Evolutionary conservation across 2,329 filamentous ascomycete genomes (phyloP), one percentile per base, ranked within the genome.

Genomic region (Claviceps paspali): DNA sequence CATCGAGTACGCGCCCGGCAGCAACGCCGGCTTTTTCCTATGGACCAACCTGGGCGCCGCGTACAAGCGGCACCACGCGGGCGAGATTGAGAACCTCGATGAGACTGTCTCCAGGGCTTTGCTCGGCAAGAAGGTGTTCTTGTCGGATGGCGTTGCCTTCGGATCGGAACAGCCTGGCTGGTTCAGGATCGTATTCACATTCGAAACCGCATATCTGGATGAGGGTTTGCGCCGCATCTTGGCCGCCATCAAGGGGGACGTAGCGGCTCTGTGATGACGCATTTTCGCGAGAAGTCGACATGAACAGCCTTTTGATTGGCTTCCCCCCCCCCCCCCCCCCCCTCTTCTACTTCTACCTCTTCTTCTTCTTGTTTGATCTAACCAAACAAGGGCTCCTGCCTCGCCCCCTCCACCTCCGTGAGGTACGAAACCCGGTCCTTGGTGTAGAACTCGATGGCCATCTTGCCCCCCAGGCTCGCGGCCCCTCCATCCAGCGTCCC

Each of bases 11-110:
- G 55, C 62, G 0, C 49, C 57, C 0, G 65, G 65, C 0, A 58
- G 54, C 4, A 71, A 71, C 41, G 68, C 69, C 0, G 68, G 61
- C 0, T 72, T 73, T 46, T 74, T 73, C 45, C 47, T 74, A 1
- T 74, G 68, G 67, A 52, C 67, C 2, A 55, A 73, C 44, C 52
- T 75, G 2, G 55, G 58, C 2, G 45, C 47, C 14, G 48, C 43
- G 8, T 60, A 39, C 14, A 35, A 38, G 28, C 43, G 41, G 21
- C 26, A 36, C 8, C 5, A 32, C 11, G 7, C 11, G 5, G 18
- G n/a, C 1, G 46, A 50, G 27, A 27, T 40, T 8, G 14, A 4
- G 11, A 46, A 54, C 27, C 23, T 57, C 5, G 51, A 51, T 6
- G 33, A 48, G 14, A 33, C 42, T 4, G 43, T 60, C 1, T 51